Base-by-base conservation (phyloP, 805 yeast genomes). In the Candida berthetii region DNA sequence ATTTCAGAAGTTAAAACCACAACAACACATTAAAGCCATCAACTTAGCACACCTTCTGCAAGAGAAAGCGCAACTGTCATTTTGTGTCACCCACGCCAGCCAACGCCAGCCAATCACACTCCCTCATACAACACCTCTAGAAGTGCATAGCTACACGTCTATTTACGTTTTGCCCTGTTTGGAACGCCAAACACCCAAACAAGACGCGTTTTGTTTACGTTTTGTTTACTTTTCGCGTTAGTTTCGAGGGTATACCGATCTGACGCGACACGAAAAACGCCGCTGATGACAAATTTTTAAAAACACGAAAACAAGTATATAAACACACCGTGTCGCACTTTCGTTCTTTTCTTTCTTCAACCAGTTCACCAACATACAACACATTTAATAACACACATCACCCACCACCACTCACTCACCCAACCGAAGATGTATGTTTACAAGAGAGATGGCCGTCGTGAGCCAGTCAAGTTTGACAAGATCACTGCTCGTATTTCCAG, bases 401-500 rank as follows among this genome's bases (percentile, higher is more conserved):
- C 24, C 6, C 8, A 22, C 24, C 24, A 22, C 24, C 24, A 22
- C 24, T 7, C 8, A 22, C 24, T 33, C 11, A 14, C 32, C 31
- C 27, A 25, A 22, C 24, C 6, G 24, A 22, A 22, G 24, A 87
- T 88, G 95, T 86, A 78, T 65, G 96, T 89, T 55, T 75, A 71
- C 60, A 88, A 88, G 64, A 82, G 96, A 78, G 95, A 88, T 69
- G 97, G 97, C 53, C 91, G 83, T 64, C 80, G 82, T 65, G 97
- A 89, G 69, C 93, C 91, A 32, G 96, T 90, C 45, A 85, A 90
- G 62, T 90, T 90, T 65, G 97, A 90, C 66, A 90, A 91, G 66
- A 91, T 93, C 74, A 91, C 98, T 41, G 96, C 98, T 38, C 78
- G 95, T 60, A 85, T 93, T 47, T 85, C 91, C 50, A 85, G 96